Conservation (phyloP, 2,329 filamentous ascomycete species). For the Fusarium tanahbumbuense region DNA sequence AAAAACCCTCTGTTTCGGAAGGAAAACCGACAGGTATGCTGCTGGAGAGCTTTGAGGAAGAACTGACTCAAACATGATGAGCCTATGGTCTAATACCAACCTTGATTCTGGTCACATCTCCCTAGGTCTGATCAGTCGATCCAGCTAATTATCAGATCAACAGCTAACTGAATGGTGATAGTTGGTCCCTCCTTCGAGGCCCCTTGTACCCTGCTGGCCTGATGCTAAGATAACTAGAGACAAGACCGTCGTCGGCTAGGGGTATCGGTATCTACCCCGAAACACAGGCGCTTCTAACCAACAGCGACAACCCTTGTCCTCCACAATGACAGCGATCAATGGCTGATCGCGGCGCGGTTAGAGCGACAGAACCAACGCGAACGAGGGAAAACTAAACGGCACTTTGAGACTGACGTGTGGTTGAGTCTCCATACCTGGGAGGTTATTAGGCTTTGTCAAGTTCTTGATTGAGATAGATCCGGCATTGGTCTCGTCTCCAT, state of each 20-base stretch:
- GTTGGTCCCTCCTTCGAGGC: slow-evolving; percentile 12
- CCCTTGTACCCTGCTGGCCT: slow-evolving; percentile 42
- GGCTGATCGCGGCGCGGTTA: slow-evolving; percentile 35
- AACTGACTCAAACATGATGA: neutral
- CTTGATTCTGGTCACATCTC: neutral
- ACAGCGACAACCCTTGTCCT: slow-evolving; percentile 35
- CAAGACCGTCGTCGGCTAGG: slow-evolving; percentile 41
- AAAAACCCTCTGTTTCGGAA: neutral
- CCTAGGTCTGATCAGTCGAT: slow-evolving; percentile 1
- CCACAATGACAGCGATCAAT: slow-evolving; percentile 33
- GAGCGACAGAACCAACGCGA: slow-evolving; percentile 32
- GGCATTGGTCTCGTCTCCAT: neutral
- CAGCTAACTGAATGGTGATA: slow-evolving; percentile 1
- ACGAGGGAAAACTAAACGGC: slow-evolving; percentile 21
- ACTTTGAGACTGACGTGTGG: slow-evolving; percentile 15
- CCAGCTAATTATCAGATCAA: slow-evolving; percentile 2
- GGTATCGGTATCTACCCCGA: slow-evolving; percentile 41
- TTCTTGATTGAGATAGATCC: neutral
- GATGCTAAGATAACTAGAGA: slow-evolving; percentile 40
- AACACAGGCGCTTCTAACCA: slow-evolving; percentile 41
- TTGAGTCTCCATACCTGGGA: slow-evolving; percentile 16
- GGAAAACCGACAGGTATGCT: neutral
- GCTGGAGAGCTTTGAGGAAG: neutral
- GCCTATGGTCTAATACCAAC: neutral
- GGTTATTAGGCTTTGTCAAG: slow-evolving; percentile 3